These are phyloP conservation scores for Ilex asprella DNA, from an alignment of 257 asterid genomes.

Conservation along the genomic window DNA sequence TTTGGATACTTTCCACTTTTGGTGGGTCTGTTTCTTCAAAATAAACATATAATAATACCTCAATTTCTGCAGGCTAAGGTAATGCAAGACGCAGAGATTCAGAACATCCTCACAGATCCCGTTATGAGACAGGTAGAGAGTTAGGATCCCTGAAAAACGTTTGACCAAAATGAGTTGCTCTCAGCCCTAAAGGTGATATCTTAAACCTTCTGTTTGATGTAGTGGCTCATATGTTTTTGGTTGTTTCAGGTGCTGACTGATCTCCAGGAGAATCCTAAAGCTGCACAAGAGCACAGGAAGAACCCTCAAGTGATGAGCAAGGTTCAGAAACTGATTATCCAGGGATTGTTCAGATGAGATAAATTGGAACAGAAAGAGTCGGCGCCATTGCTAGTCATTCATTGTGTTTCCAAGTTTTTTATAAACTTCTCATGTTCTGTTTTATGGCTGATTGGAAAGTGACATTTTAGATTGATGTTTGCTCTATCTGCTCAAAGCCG, in stretches of 20 bases:
- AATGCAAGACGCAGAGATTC: slow-evolving; percentile 96
- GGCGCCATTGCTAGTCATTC: no score
- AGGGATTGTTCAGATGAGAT: slow-evolving; percentile 78
- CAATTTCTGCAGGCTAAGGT: slow-evolving; percentile 56
- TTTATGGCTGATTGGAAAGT: no score
- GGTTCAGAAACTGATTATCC: slow-evolving; percentile 83
- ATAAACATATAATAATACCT: no score
- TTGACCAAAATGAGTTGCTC: neutral
- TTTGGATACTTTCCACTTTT: slow-evolving; percentile 19
- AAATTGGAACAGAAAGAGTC: neutral
- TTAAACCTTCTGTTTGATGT: no score
- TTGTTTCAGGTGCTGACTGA: slow-evolving; percentile 50
- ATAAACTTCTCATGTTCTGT: no score
- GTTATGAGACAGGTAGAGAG: slow-evolving; percentile 87
- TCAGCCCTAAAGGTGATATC: no score
- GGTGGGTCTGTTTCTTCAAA: no score
- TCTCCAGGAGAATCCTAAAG: slow-evolving; percentile 76
- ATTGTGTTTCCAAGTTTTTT: no score
- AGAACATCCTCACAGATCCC: slow-evolving; percentile 85
- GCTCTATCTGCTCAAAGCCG: no score
- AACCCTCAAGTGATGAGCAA: slow-evolving; percentile 85
- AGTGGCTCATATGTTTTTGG: neutral
- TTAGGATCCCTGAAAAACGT: neutral
- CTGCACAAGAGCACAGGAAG: slow-evolving; percentile 82
- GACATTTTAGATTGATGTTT: no score